Evolutionary conservation across 192 early-diverging fungal genomes (phyloP), one percentile per base, ranked within the genome.

Genomic region (Chytriomyces hyalinus): DNA sequence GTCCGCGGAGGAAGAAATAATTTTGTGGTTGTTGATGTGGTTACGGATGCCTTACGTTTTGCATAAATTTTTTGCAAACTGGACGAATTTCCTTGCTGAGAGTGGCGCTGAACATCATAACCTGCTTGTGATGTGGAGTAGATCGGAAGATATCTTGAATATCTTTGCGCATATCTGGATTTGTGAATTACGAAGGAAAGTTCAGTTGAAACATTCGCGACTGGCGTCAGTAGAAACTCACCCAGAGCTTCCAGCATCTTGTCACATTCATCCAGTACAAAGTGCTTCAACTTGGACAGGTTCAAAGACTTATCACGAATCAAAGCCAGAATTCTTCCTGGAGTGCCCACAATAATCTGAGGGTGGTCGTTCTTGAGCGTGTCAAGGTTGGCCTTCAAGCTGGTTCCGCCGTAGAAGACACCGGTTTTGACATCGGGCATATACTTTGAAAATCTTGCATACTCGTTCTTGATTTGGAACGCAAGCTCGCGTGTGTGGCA

Each of bases 231-330:
- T 15, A 20, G 45, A 57, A 20, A 90, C 91, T 87, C 91, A 96
- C 95, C 95, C 65, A 97, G 84, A 60, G 92, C 85, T 45, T 97
- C 96, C 44, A 99, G 83, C 86, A 99, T 93, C 87, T 97, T 97
- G 87, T 99, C 97, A 83, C 97, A 99, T 87, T 99, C 97, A 80
- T 99, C 97, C 57, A 99, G 87, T 36, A 99, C 94, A 90, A 99
- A 99, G 91, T 95, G 93, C 92, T 94, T 98, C 78, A 99, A 89
- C 73, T 88, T 93, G 61, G 84, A 85, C 57, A 96, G 82, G 61
- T 91, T 92, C 60, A 99, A 86, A n/a, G 81, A 75, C 83, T 93
- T 93, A n/a, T 95, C 94, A 66, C 91, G 88, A 70, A 97, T 88
- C 63, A 99, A 84, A 10, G 91, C 95, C 28, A 93, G 83, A 65